A percentile compares a stretch with the other conserved stretches of the same genome.
These are phyloP conservation scores for Fusarium sp. DNA, from an alignment of 2,329 filamentous ascomycete genomes.

Conservation along the genomic window DNA sequence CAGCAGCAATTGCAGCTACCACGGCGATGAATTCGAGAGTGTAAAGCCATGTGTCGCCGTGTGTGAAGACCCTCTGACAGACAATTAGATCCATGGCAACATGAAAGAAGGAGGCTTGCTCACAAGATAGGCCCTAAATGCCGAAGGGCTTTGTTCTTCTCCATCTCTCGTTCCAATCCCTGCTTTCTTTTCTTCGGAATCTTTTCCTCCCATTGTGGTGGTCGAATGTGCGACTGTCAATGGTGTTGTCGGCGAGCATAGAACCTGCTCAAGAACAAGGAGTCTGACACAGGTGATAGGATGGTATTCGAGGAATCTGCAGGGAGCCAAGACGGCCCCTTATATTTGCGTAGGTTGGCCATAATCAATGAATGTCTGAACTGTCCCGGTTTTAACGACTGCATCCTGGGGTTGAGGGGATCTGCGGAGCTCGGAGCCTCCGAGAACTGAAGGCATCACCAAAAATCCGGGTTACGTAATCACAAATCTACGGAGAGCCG, in stretches of 20 bases:
- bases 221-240: not conserved
- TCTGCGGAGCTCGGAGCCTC: not conserved
- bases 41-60: not conserved
- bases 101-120: not conserved
- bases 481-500: not conserved
- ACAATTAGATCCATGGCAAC: not conserved
- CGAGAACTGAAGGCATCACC: not conserved
- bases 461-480: not conserved
- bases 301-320: not conserved
- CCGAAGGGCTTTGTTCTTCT: not conserved
- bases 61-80: not conserved
- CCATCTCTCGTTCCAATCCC: not conserved
- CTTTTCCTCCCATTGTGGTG: not conserved
- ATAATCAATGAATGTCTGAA: not conserved
- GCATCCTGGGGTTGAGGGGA: not conserved
- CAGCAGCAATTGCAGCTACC: slow-evolving; percentile 2
- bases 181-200: not conserved
- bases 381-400: not conserved
- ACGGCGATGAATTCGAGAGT: not conserved
- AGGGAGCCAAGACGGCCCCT: not conserved
- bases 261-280: not conserved
- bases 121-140: not conserved
- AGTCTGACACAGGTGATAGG: not conserved
- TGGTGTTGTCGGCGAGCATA: not conserved
- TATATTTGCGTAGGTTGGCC: not conserved